Evolutionary conservation across 2,329 filamentous ascomycete species (phyloP), one percentile per base, ranked within the genome.

Genomic region (Colletotrichum gigasporum): DNA sequence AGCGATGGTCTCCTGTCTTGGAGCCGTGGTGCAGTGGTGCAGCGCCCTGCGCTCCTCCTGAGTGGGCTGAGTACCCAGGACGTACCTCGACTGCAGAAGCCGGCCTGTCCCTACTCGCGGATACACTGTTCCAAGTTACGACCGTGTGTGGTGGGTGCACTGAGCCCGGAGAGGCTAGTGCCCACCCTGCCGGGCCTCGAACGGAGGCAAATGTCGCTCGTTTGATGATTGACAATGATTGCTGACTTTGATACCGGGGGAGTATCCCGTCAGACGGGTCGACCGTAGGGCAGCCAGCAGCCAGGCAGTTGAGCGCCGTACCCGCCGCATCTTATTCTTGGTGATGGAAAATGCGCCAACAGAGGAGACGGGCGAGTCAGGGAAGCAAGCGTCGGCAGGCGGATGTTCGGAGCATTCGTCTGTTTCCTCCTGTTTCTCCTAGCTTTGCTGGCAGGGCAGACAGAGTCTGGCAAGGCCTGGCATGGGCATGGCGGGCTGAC

Each of bases 171-270:
- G 30, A 42, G 56, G 62, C 56, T 65, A 51, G 50, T 65, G 50
- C 50, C 42, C 57, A 53, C 32, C 56, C 28, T 62, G 56, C 35
- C 42, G 48, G 62, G 35, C 56, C 48, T 48, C 39, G 39, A 63
- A 52, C 24, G 24, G 28, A 65, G 42, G 41, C 41, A 60, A 64
- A 48, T 54, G 55, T 64, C 61, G 61, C 56, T 55, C 48, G 48
- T 54, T 54, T 62, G 42, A 48, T 54, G 42, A 44, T 51, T 55
- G 41, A 41, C 42, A 55, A 65, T 30, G 24, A 35, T 50, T 62
- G 47, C 28, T 55, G 48, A 37, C 55, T 41, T 52, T 28, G 47
- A 48, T 50, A 44, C 39, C 56, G 42, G 41, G 48, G 41, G 28
- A 62, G 34, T 28, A 54, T 34, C 30, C 60, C 45, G 54, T 18